These are phyloP conservation scores for Linanthus parryae DNA, from an alignment of 148 eudicot species.

Conservation along the genomic window DNA sequence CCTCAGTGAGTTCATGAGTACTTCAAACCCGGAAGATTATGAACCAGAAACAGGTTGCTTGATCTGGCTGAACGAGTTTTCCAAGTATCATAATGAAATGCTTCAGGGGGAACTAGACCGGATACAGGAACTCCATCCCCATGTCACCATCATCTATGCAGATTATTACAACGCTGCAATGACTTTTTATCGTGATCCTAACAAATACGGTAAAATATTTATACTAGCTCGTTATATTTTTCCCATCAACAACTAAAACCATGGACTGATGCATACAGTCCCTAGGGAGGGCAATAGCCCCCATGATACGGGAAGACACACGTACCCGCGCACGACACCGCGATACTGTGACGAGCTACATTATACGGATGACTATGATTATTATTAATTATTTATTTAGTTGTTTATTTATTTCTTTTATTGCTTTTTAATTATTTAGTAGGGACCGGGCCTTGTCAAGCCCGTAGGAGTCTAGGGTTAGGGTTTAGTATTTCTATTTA, in stretches of 20 bases:
- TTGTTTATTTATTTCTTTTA: too few relatives aligned
- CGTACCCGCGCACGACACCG: neutral
- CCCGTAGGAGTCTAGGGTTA: too few relatives aligned
- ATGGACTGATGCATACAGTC: neutral
- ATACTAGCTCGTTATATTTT: neutral
- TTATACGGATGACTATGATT: too few relatives aligned
- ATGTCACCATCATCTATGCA: conserved; percentile 26
- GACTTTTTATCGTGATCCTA: conserved; percentile 21
- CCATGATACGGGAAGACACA: neutral
- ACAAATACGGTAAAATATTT: conserved; percentile 17
- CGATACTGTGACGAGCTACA: neutral
- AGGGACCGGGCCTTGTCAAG: too few relatives aligned
- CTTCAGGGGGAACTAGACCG: conserved; percentile 15
- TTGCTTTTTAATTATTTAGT: too few relatives aligned
- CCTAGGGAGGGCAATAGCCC: neutral
- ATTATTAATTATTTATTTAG: too few relatives aligned
- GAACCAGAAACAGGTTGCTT: conserved; percentile 32
- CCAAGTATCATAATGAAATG: conserved; percentile 22
- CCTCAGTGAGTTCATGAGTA: conserved; percentile 10
- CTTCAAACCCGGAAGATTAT: conserved; percentile 14
- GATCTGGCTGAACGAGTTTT: conserved; percentile 20
- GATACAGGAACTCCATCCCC: conserved; percentile 19
- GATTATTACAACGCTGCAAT: conserved; percentile 33
- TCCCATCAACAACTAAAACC: too few relatives aligned
- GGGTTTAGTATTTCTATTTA: too few relatives aligned